Evolutionary conservation across 805 yeast species (phyloP).

Genomic region (Suhomyces prunicola): DNA sequence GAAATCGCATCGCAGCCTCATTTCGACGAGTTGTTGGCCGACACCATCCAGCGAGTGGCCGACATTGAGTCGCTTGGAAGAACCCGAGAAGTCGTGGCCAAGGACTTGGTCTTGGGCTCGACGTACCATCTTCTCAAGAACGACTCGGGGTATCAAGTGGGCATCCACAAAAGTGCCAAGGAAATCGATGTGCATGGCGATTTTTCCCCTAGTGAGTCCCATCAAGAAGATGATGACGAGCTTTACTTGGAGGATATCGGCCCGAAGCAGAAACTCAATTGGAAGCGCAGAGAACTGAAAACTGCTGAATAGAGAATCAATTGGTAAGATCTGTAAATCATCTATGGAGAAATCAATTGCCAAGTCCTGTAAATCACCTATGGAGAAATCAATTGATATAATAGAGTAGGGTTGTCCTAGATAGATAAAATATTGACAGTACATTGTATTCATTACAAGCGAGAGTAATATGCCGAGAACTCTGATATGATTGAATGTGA

Average conservation of each 20-base stretch:
- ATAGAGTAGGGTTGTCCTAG: too few relatives aligned
- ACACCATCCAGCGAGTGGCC: conserved; percentile 63
- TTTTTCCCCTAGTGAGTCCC: not conserved
- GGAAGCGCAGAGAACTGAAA: conserved; percentile 37
- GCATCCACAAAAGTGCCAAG: conserved; percentile 14
- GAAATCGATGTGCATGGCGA: conserved; percentile 21
- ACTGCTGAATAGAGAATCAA: too few relatives aligned
- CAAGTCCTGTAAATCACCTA: too few relatives aligned
- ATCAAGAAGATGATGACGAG: conserved; percentile 16
- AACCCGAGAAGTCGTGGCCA: conserved; percentile 71
- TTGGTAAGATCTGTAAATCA: too few relatives aligned
- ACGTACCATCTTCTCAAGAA: conserved; percentile 30
- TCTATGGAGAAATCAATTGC: too few relatives aligned
- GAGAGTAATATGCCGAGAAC: too few relatives aligned
- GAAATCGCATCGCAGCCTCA: conserved; percentile 72
- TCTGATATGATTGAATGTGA: too few relatives aligned
- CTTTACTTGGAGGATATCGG: conserved; percentile 20
- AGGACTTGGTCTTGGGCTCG: conserved; percentile 60
- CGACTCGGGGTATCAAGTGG: conserved; percentile 13
- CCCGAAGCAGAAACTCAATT: conserved; percentile 18
- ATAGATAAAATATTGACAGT: too few relatives aligned
- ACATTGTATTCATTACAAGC: too few relatives aligned
- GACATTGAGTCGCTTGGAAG: conserved; percentile 77
- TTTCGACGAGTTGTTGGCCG: conserved; percentile 62
- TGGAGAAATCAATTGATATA: too few relatives aligned